Percentiles rank a stretch among this genome's conserved stretches.
phyloP scores from a whole-genome alignment of 2,329 filamentous ascomycete species.

The Didymosphaeria variabile region DNA sequence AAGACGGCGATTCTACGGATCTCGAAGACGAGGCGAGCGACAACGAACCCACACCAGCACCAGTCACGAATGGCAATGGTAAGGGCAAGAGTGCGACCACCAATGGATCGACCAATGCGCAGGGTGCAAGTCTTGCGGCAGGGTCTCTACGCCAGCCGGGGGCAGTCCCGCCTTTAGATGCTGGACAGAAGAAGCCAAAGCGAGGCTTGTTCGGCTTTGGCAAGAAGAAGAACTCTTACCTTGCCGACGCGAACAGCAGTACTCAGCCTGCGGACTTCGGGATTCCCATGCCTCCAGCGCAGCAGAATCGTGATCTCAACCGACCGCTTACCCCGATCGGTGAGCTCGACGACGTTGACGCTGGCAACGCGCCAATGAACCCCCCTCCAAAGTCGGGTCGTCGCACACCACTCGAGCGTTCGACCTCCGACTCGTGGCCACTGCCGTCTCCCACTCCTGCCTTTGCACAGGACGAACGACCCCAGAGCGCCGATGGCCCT shows the following conservation, averaged over 20 bases:
- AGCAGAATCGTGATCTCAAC: constrained; percentile 34
- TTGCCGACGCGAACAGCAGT: constrained; percentile 4
- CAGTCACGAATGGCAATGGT: constrained; percentile 59
- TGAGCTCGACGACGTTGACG: constrained; percentile 43
- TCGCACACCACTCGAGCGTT: constrained; percentile 43
- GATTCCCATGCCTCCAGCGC: constrained; percentile 41
- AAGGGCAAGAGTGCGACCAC: constrained; percentile 22
- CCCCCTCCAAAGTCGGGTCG: constrained; percentile 52
- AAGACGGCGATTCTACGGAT: constrained; percentile 67
- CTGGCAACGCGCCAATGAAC: constrained; percentile 28
- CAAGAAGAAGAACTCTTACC: constrained; percentile 65
- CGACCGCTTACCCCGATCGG: constrained; percentile 46
- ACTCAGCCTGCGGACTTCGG: constrained; percentile 20
- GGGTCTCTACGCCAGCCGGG: constrained; percentile 49
- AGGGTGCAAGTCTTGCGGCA: constrained; percentile 45
- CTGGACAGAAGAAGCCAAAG: constrained; percentile 52
- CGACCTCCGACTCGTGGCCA: constrained; percentile 59
- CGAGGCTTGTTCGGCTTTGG: constrained; percentile 63
- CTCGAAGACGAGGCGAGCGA: constrained; percentile 57
- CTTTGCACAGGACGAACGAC: constrained; percentile 25
- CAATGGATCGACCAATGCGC: constrained; percentile 27
- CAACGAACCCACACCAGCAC: constrained; percentile 33
- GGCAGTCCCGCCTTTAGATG: constrained; percentile 35
- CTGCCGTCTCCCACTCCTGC: constrained; percentile 45
- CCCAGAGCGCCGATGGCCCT: constrained; percentile 32